Evolutionary conservation across 192 early-diverging fungal species (phyloP).

Genomic region (Coemansia sp.): DNA sequence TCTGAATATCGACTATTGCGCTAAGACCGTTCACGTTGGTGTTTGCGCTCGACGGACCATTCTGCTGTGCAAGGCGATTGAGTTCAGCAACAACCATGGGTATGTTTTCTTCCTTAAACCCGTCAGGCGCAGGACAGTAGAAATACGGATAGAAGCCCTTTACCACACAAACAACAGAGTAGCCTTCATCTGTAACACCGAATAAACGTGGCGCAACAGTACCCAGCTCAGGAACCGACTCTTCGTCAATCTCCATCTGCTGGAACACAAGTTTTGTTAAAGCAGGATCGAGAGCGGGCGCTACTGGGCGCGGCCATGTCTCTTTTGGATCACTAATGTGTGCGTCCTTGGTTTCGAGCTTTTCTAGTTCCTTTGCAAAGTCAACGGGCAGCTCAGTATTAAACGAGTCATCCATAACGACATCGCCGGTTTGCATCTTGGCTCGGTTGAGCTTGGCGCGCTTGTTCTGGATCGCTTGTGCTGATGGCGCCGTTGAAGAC

Average conservation of each 20-base stretch:
- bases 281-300: slow-evolving; percentile 25
- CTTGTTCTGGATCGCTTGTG: slow-evolving; percentile 28
- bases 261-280: slow-evolving; percentile 74
- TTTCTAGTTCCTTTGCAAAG: slow-evolving; percentile 52
- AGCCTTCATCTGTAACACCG: slow-evolving; percentile 87
- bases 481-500: slow-evolving; percentile 23
- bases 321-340: slow-evolving; percentile 23
- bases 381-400: slow-evolving; percentile 31
- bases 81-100: slow-evolving; percentile 37
- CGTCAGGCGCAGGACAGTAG: slow-evolving; percentile 86
- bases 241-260: slow-evolving; percentile 94
- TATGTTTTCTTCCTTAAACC: slow-evolving; percentile 65
- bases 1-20: slow-evolving; percentile 50
- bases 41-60: slow-evolving; percentile 4
- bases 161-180: slow-evolving; percentile 89
- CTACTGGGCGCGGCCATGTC: slow-evolving; percentile 29
- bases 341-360: slow-evolving; percentile 31
- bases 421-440: slow-evolving; percentile 21
- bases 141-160: slow-evolving; percentile 91
- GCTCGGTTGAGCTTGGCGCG: slow-evolving; percentile 37
- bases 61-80: slow-evolving; percentile 24
- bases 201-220: slow-evolving; percentile 72
- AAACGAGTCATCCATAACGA: slow-evolving; percentile 18
- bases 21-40: slow-evolving; percentile 7
- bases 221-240: slow-evolving; percentile 53